Conservation (phyloP, 148 eudicot species). For the Silene uniflora region DNA sequence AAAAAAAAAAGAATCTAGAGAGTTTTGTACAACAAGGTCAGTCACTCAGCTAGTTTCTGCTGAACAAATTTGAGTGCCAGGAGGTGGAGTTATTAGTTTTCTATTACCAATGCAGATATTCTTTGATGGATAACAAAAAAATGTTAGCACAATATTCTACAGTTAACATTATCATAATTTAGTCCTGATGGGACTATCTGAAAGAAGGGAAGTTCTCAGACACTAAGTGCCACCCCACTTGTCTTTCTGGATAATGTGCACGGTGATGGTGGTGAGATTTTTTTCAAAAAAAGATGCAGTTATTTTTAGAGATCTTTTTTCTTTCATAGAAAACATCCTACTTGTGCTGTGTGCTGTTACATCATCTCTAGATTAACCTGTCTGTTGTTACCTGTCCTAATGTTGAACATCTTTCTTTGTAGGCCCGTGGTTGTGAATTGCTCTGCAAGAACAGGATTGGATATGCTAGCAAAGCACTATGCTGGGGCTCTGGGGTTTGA, state of each 20-base stretch:
- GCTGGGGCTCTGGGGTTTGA: slow-evolving; percentile 70
- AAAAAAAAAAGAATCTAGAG: background rate
- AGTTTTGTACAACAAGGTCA: background rate
- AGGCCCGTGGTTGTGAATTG: slow-evolving; percentile 85
- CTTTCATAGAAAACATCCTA: background rate
- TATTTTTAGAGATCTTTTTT: background rate
- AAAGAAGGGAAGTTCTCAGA: background rate
- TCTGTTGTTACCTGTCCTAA: background rate
- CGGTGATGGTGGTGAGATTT: background rate
- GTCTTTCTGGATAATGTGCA: background rate
- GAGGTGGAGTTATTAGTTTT: background rate
- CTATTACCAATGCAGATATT: background rate
- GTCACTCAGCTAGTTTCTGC: background rate
- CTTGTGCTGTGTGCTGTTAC: background rate
- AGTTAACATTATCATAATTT: background rate
- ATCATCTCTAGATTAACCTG: background rate
- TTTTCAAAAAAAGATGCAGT: background rate
- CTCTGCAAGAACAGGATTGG: slow-evolving; percentile 89
- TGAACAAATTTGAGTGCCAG: background rate
- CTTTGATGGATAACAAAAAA: background rate
- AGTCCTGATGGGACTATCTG: background rate
- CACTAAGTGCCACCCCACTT: background rate
- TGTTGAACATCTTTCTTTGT: slow-evolving; percentile 20
- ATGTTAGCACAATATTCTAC: background rate
- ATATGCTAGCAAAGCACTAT: slow-evolving; percentile 76